Conservation (phyloP, 306 rosid genomes). For the Trifolium subterraneum region DNA sequence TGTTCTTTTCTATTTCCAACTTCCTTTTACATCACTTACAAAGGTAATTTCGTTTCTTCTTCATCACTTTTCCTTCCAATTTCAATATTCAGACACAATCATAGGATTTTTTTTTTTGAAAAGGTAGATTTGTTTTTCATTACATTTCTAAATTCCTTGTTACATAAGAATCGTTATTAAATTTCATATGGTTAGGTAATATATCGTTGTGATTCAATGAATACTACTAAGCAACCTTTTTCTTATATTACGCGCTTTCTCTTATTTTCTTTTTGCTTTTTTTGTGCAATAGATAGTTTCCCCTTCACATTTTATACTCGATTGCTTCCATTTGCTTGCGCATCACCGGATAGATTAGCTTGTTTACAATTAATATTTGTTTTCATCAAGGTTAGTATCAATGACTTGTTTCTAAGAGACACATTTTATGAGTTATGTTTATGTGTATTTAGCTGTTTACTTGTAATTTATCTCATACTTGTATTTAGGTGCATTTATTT, state of each 20-base stretch:
- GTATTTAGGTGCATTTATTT: background rate
- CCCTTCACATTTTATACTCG: background rate
- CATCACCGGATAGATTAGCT: background rate
- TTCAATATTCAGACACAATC: background rate
- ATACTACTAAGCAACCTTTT: constrained; percentile 6
- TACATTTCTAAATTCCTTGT: constrained; percentile 26
- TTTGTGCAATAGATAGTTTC: background rate
- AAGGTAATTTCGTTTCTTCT: background rate
- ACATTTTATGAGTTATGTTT: constrained; percentile 9
- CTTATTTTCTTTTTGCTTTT: background rate
- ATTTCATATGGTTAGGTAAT: constrained; percentile 19
- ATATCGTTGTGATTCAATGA: background rate
- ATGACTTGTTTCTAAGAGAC: constrained; percentile 3
- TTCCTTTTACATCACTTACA: background rate
- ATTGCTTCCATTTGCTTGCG: constrained; percentile 11
- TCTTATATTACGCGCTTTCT: constrained; percentile 22
- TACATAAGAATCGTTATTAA: background rate
- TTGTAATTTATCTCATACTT: background rate
- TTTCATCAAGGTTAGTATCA: constrained; percentile 34
- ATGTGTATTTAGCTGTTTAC: constrained; percentile 29
- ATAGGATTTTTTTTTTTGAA: background rate
- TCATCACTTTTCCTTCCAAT: background rate
- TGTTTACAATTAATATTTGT: background rate
- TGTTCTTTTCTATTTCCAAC: background rate
- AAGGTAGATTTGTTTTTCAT: constrained; percentile 7